Evolutionary conservation across 805 yeast species (phyloP).

Genomic region (Torulaspora indica): DNA sequence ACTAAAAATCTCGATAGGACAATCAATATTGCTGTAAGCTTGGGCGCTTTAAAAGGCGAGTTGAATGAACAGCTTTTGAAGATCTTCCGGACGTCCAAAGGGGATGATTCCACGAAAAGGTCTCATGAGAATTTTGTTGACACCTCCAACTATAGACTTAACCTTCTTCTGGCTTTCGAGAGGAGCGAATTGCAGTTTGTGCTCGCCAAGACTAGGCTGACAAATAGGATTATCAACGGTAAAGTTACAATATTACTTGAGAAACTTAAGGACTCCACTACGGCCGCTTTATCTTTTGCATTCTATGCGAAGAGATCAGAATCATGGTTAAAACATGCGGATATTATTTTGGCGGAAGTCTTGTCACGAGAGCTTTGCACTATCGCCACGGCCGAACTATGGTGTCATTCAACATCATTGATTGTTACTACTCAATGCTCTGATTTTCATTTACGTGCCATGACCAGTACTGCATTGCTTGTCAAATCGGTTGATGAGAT

Average conservation of each 20-base stretch:
- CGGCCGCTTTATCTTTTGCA: slow-evolving; percentile 25
- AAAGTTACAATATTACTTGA: slow-evolving; percentile 22
- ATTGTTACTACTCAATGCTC: slow-evolving; percentile 20
- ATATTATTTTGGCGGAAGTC: slow-evolving; percentile 18
- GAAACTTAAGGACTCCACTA: slow-evolving; percentile 21
- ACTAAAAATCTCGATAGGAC: slow-evolving; percentile 16
- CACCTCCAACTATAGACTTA: slow-evolving; percentile 18
- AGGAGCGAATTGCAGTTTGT: slow-evolving; percentile 21
- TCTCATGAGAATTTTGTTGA: background rate
- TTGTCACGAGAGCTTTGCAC: slow-evolving; percentile 21
- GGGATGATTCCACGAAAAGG: background rate
- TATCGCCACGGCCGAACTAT: slow-evolving; percentile 20
- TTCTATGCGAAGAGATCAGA: slow-evolving; percentile 23
- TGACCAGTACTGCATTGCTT: slow-evolving; percentile 21
- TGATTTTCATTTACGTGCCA: slow-evolving; percentile 22
- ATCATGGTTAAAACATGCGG: slow-evolving; percentile 19
- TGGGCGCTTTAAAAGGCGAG: slow-evolving; percentile 28
- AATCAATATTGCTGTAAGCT: slow-evolving; percentile 22
- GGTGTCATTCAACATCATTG: slow-evolving; percentile 15
- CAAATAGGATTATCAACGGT: slow-evolving; percentile 15
- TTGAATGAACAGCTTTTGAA: slow-evolving; percentile 23
- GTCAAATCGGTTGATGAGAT: slow-evolving; percentile 18
- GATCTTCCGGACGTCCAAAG: slow-evolving; percentile 11
- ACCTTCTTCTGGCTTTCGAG: slow-evolving; percentile 20
- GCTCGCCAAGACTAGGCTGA: slow-evolving; percentile 17